Conservation (phyloP, 768 basidiomycete genomes). For the Collybiopsis luxurians region DNA sequence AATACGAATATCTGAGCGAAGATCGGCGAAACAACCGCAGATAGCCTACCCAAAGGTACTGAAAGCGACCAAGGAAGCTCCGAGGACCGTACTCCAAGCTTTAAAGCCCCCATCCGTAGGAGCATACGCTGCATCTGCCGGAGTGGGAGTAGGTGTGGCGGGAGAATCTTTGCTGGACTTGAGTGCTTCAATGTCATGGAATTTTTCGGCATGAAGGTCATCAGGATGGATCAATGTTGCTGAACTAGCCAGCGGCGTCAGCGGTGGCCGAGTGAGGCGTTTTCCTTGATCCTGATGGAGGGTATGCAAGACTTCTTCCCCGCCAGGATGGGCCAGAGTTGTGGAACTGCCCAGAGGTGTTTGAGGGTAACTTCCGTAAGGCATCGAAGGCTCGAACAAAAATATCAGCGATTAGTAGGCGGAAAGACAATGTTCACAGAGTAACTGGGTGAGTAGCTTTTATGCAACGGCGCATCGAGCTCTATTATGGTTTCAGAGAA, state of each 20-base stretch:
- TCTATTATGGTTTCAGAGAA: no score
- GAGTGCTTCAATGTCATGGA: background rate
- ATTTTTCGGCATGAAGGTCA: background rate
- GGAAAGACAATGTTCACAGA: no score
- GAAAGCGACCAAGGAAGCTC: slow-evolving; percentile 5
- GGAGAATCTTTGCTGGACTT: background rate
- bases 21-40: background rate
- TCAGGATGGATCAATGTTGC: background rate
- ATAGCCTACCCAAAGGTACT: slow-evolving; percentile 9
- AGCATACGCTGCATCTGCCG: background rate
- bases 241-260: slow-evolving; percentile 1
- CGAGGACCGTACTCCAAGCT: slow-evolving; percentile 7
- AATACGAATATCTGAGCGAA: background rate
- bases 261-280: background rate
- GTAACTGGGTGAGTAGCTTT: no score
- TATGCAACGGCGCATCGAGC: no score
- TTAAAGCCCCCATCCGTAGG: slow-evolving; percentile 8
- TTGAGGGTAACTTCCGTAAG: background rate
- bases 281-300: background rate
- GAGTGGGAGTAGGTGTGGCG: background rate
- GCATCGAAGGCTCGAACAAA: background rate
- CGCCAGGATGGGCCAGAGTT: background rate
- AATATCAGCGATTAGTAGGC: background rate
- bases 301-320: background rate
- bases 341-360: background rate